phyloP scores from a whole-genome alignment of 2,329 filamentous ascomycete genomes.

The Paecilomyces sp. region DNA sequence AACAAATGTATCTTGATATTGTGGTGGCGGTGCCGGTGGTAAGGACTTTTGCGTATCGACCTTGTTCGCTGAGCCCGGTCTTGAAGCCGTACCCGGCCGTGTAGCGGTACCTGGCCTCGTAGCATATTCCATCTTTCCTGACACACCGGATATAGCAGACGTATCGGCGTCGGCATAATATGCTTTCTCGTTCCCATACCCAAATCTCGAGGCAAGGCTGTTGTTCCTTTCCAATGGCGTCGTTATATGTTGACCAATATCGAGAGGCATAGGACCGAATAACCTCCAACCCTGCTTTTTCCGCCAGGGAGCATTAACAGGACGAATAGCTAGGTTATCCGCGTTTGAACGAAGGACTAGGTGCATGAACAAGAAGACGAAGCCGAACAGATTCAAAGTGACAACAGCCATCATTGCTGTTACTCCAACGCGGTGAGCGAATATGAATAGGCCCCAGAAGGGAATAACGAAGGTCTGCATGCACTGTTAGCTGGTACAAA shows the following conservation, averaged over 20 bases:
- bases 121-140: not conserved
- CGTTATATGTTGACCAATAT: conserved; percentile 11
- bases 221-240: conserved; percentile 9
- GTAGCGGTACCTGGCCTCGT: not conserved
- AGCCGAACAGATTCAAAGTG: conserved; percentile 15
- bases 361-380: conserved; percentile 14
- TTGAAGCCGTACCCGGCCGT: not conserved
- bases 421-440: conserved; percentile 1
- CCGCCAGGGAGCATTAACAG: conserved; percentile 1
- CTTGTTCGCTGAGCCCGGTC: not conserved
- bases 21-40: conserved; percentile 6
- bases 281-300: conserved; percentile 4
- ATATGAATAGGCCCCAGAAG: conserved; percentile 11
- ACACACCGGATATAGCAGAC: not conserved
- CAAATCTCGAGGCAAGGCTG: not conserved
- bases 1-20: not conserved
- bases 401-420: conserved; percentile 14
- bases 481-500: not conserved
- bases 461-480: conserved; percentile 13
- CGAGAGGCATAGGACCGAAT: conserved; percentile 8
- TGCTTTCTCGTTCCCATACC: not conserved
- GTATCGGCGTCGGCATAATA: not conserved
- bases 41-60: conserved; percentile 6
- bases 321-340: conserved; percentile 7
- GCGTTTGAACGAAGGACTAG: conserved; percentile 16